Evolutionary conservation across 768 basidiomycete species (phyloP).

Genomic region (Boletus sensibilis): DNA sequence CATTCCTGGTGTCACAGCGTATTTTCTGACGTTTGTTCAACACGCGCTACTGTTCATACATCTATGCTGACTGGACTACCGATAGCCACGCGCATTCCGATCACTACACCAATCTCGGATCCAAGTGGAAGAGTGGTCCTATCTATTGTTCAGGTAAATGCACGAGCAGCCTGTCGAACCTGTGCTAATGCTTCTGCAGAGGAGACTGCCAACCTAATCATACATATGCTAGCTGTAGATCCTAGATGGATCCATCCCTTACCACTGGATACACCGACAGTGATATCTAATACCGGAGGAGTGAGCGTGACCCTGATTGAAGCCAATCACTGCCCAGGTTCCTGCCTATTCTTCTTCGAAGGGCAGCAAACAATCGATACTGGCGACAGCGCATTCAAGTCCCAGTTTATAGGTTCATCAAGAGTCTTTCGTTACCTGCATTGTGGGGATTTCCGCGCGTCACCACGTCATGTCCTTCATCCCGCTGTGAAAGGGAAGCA

Average conservation of each 20-base stretch:
- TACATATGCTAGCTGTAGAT: slow-evolving; percentile 88
- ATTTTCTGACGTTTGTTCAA: slow-evolving; percentile 75
- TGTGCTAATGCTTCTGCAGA: slow-evolving; percentile 34
- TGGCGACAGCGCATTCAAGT: slow-evolving; percentile 78
- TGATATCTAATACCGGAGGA: slow-evolving; percentile 80
- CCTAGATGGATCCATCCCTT: slow-evolving; percentile 86
- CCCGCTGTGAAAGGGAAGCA: slow-evolving; percentile 77
- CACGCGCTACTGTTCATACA: not conserved
- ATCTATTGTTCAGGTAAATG: slow-evolving; percentile 84
- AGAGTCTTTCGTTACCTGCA: slow-evolving; percentile 86
- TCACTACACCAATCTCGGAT: slow-evolving; percentile 90
- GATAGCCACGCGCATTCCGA: slow-evolving; percentile 93
- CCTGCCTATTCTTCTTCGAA: slow-evolving; percentile 91
- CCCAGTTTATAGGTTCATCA: slow-evolving; percentile 65
- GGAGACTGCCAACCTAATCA: slow-evolving; percentile 87
- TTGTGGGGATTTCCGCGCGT: slow-evolving; percentile 92
- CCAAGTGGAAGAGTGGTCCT: slow-evolving; percentile 85
- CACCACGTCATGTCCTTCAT: slow-evolving; percentile 83
- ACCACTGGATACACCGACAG: slow-evolving; percentile 72
- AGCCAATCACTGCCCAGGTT: slow-evolving; percentile 98
- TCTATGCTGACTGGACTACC: slow-evolving; percentile 8
- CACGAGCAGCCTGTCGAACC: not conserved
- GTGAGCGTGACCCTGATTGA: slow-evolving; percentile 93
- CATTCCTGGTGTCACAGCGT: slow-evolving; percentile 86
- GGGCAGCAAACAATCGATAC: slow-evolving; percentile 87